Conservation (phyloP, 2,329 filamentous ascomycete genomes). For the Neonectria ditissima region DNA sequence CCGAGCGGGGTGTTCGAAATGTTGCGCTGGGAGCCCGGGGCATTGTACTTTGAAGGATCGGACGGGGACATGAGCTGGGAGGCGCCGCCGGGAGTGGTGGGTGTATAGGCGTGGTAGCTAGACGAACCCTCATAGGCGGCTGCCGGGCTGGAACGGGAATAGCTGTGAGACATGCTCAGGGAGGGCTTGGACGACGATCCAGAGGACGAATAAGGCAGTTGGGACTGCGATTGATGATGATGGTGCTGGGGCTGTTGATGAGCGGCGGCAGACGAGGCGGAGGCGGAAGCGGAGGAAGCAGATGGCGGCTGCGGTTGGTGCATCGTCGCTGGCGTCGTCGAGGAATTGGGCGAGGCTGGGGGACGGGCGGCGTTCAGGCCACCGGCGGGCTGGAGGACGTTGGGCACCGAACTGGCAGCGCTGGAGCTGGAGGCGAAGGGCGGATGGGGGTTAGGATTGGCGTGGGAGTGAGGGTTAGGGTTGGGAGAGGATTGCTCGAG, state of each 20-base stretch:
- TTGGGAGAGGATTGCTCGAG: constrained; percentile 59
- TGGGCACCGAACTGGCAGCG: constrained; percentile 62
- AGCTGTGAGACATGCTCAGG: constrained; percentile 75
- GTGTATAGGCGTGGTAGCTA: constrained; percentile 67
- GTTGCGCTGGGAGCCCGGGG: constrained; percentile 69
- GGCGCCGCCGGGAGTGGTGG: constrained; percentile 72
- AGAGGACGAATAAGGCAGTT: constrained; percentile 62
- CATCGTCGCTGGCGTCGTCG: constrained; percentile 48
- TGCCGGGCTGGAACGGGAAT: constrained; percentile 87
- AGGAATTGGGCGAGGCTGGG: constrained; percentile 57
- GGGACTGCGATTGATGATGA: constrained; percentile 55
- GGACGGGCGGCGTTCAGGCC: constrained; percentile 49
- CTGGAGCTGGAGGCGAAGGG: constrained; percentile 39
- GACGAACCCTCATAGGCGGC: constrained; percentile 66
- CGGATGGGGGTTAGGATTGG: constrained; percentile 22
- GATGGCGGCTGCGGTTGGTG: constrained; percentile 56
- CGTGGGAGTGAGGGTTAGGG: constrained; percentile 54
- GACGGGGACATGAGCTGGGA: constrained; percentile 74
- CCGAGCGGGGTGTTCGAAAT: constrained; percentile 89
- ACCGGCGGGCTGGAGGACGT: constrained; percentile 69
- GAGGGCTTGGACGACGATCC: constrained; percentile 63
- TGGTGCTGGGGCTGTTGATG: constrained; percentile 48
- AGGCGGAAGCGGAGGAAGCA: constrained; percentile 41
- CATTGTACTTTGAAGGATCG: constrained; percentile 65
- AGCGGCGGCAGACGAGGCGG: constrained; percentile 51